Conservation (phyloP, 768 basidiomycete genomes). For the Lenzites betulinus region DNA sequence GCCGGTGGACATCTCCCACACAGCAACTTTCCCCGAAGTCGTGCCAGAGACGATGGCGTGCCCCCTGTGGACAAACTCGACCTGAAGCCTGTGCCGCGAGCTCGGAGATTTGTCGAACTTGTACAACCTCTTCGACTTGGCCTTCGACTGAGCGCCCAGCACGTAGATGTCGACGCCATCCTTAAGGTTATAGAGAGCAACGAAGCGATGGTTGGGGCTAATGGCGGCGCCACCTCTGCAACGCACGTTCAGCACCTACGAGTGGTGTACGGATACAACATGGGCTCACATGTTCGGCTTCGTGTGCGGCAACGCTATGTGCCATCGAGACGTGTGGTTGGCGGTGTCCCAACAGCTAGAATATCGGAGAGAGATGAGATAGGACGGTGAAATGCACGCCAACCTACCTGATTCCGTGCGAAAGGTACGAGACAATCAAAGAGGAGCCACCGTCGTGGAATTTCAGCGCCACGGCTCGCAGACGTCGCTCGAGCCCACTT, state of each 20-base stretch:
- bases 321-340: not conserved
- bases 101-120: not conserved
- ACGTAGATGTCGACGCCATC: not conserved
- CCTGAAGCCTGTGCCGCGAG: not conserved
- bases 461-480: not conserved
- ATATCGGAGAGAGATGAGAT: not conserved
- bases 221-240: not conserved
- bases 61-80: not conserved
- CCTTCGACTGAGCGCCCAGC: not conserved
- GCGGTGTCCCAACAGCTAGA: not conserved
- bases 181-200: not conserved
- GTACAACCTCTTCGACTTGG: not conserved
- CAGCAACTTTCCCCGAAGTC: not conserved
- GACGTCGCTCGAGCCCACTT: not conserved
- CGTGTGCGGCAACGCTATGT: not conserved
- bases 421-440: not conserved
- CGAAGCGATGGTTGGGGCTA: not conserved
- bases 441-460: not conserved
- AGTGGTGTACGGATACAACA: not conserved
- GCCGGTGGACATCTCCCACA: not conserved
- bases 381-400: not conserved
- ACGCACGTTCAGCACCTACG: not conserved
- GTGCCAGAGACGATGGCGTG: not conserved
- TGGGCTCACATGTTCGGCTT: not conserved
- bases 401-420: not conserved